Evolutionary conservation across 371 early-diverging fungal species (phyloP).

Genomic region (Mucor saturninus): DNA sequence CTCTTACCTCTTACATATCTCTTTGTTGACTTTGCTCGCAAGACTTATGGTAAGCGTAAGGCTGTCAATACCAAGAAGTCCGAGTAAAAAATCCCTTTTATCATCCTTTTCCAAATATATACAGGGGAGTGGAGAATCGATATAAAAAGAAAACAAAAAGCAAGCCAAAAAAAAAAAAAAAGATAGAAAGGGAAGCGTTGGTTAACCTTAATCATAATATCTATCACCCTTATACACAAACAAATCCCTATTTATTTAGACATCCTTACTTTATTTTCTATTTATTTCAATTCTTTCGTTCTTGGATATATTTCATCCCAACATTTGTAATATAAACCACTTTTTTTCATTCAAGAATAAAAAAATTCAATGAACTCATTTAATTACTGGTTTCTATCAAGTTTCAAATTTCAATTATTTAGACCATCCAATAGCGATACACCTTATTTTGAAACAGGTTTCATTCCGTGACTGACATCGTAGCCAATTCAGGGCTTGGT

Average conservation of each 20-base stretch:
- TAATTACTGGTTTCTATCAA: too few relatives aligned
- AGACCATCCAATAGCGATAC: too few relatives aligned
- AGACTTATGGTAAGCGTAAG: slow-evolving; percentile 64
- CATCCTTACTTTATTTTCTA: background rate
- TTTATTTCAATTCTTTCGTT: background rate
- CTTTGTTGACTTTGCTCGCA: slow-evolving; percentile 78
- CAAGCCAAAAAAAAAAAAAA: background rate
- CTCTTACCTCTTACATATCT: slow-evolving; percentile 81
- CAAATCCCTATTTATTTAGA: too few relatives aligned
- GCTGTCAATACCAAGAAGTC: slow-evolving; percentile 57
- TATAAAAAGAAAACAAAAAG: background rate
- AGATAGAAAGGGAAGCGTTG: background rate
- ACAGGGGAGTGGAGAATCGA: background rate
- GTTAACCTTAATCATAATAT: background rate
- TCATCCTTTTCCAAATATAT: background rate
- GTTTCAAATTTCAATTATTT: too few relatives aligned
- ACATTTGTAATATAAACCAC: background rate
- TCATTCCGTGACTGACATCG: too few relatives aligned
- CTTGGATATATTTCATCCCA: background rate
- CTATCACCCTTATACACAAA: background rate
- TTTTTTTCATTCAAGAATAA: background rate
- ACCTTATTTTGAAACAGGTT: too few relatives aligned
- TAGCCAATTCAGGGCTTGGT: background rate
- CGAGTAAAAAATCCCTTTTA: slow-evolving; percentile 40
- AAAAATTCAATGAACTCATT: background rate